Evolutionary conservation across 177 flowering plant species (phyloP).

Genomic region (Tripterygium wilfordii): DNA sequence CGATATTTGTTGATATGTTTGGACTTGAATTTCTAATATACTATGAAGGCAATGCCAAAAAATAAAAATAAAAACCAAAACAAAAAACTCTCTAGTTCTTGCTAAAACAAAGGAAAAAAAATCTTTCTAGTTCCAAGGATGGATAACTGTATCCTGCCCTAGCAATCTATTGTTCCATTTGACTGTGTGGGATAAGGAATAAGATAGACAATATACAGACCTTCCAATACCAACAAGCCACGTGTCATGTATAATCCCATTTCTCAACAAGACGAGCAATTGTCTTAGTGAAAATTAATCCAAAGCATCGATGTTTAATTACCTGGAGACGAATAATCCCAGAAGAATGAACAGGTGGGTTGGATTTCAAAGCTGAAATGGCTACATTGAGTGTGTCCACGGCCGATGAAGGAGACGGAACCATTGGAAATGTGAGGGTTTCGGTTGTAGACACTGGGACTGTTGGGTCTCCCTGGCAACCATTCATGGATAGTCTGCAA

Average conservation of each 20-base stretch:
- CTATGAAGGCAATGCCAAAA: too few relatives aligned
- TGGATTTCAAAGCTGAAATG: slow-evolving; percentile 27
- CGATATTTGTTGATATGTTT: too few relatives aligned
- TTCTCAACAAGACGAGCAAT: background rate
- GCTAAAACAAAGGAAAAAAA: too few relatives aligned
- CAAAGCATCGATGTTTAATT: too few relatives aligned
- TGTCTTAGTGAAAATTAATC: background rate
- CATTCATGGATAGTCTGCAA: slow-evolving; percentile 68
- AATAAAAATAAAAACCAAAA: too few relatives aligned
- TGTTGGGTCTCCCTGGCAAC: slow-evolving; percentile 49
- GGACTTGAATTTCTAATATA: too few relatives aligned
- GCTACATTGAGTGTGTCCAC: slow-evolving; percentile 43
- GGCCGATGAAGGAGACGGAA: slow-evolving; percentile 48
- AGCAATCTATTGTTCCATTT: background rate
- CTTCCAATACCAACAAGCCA: slow-evolving; percentile 12
- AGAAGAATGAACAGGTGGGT: slow-evolving; percentile 41
- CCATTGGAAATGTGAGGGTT: slow-evolving; percentile 51
- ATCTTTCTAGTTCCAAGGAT: too few relatives aligned
- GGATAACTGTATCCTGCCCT: background rate
- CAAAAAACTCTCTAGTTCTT: too few relatives aligned
- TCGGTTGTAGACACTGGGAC: slow-evolving; percentile 43
- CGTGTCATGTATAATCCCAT: slow-evolving; percentile 22
- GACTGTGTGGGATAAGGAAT: slow-evolving; percentile 5
- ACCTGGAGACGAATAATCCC: slow-evolving; percentile 74
- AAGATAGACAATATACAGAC: background rate